Evolutionary conservation across 768 basidiomycete species (phyloP).

Genomic region (Podaxis carcinomalis): DNA sequence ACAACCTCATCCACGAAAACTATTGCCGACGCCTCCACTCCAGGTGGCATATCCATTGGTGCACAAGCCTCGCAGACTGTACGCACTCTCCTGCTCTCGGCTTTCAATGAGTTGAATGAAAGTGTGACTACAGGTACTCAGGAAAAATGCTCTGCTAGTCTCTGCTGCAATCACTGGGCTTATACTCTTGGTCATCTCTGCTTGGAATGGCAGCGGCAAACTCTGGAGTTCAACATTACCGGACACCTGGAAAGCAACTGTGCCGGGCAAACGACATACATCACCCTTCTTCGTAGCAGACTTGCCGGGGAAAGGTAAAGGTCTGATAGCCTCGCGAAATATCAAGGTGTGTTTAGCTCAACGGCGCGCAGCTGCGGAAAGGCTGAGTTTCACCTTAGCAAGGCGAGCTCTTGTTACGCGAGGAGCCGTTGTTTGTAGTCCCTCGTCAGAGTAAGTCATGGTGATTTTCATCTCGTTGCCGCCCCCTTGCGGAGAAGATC

Average conservation of each 20-base stretch:
- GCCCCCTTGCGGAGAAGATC: not conserved
- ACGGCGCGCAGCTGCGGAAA: not conserved
- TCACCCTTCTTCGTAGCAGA: conserved; percentile 32
- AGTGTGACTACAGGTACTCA: not conserved
- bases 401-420: conserved; percentile 55
- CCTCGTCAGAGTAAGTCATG: conserved; percentile 40
- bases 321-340: conserved; percentile 45
- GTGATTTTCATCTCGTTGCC: conserved; percentile 1
- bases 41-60: not conserved
- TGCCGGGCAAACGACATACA: not conserved
- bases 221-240: not conserved
- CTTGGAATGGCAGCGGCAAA: not conserved
- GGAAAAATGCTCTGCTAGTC: not conserved
- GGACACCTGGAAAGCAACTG: not conserved
- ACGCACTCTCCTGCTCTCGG: not conserved
- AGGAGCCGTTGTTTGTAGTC: conserved; percentile 50
- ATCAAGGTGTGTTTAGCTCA: conserved; percentile 36
- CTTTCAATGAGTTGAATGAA: not conserved
- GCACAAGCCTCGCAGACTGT: not conserved
- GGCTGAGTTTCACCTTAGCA: conserved; percentile 29
- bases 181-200: not conserved
- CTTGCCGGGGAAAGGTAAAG: conserved; percentile 53
- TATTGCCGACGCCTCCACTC: not conserved
- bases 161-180: not conserved
- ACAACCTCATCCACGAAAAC: not conserved